Base-by-base conservation (phyloP, 768 basidiomycete genomes). In the Candolleomyces aberdarensis region DNA sequence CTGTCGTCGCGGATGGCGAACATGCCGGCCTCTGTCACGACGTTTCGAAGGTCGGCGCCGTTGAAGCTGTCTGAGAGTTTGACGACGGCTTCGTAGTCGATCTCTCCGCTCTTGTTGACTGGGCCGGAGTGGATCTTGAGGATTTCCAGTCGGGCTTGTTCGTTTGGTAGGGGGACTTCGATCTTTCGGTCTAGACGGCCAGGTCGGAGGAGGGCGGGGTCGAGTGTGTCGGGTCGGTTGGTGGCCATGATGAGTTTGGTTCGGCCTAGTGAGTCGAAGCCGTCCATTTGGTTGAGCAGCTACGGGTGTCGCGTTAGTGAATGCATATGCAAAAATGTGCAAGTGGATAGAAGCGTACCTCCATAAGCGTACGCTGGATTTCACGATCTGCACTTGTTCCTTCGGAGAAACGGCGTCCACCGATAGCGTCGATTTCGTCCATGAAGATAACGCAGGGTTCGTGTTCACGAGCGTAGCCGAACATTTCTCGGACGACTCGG, bases 191-290 rank as follows among this genome's bases (percentile, higher is more conserved):
- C 97, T 44, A 99, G 80, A 56, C 97, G 90, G 49, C 97, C 97
- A 8, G 96, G 96, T 57, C 96, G 92, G 58, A 99, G 83, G 22
- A 99, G 85, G 14, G 96, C 96, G 14, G 97, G 97, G 75, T 98
- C 97, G 39, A 98, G 85, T 1, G 96, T 98, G 73, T 99, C 97
- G 0, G 97, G 97, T 70, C 97, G 83, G 79, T 98, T 99, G 26
- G 97, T 99, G n/a, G 97, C 97, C 94, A 98, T 98, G 73, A 99
- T 99, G 57, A 98, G 84, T 75, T 98, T 98, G 39, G 96, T 98
- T 65, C 81, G 82, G 49, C 97, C 97, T 31, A 99, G 80, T 15
- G 96, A 94, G 75, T 98, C 97, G 77, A 99, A 99, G 22, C 97
- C 97, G 72, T 99, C 97, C 94, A 99, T 97, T 76, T 98, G 96